A percentile compares a stretch with the other conserved stretches of the same genome.
Evolutionary conservation across 768 basidiomycete genomes (phyloP).

Genomic region (Boletellus ananas): DNA sequence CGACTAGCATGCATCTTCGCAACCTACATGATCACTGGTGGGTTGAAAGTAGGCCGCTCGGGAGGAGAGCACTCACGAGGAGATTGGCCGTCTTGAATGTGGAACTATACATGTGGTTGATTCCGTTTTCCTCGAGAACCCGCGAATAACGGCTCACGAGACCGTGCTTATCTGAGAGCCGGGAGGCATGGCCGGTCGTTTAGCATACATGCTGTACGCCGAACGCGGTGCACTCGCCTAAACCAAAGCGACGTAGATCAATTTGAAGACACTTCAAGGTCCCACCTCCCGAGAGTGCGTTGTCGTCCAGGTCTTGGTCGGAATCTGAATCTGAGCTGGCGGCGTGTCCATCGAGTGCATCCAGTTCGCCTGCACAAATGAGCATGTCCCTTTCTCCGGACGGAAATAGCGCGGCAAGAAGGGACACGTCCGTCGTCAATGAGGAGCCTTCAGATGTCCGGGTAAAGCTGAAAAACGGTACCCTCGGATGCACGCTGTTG

Average conservation of each 20-base stretch:
- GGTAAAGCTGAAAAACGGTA: slow-evolving; percentile 81
- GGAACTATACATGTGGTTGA: slow-evolving; percentile 83
- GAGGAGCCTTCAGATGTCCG: slow-evolving; percentile 74
- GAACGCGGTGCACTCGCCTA: slow-evolving; percentile 43
- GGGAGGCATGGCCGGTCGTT: slow-evolving; percentile 4
- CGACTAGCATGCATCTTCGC: slow-evolving; percentile 54
- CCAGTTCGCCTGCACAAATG: slow-evolving; percentile 67
- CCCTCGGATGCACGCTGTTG: slow-evolving; percentile 15
- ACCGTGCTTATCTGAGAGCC: slow-evolving; percentile 62
- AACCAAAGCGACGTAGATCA: slow-evolving; percentile 66
- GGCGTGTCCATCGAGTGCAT: slow-evolving; percentile 45
- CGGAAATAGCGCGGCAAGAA: slow-evolving; percentile 69
- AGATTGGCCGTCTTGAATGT: slow-evolving; percentile 83
- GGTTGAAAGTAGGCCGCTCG: background rate
- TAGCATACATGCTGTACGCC: background rate
- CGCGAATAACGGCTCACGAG: slow-evolving; percentile 74
- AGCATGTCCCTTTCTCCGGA: slow-evolving; percentile 70
- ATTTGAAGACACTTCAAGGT: slow-evolving; percentile 69
- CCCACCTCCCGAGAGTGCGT: slow-evolving; percentile 32
- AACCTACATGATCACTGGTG: slow-evolving; percentile 36
- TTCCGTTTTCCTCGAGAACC: slow-evolving; percentile 64
- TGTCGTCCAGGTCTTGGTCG: slow-evolving; percentile 38
- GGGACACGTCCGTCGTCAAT: slow-evolving; percentile 63
- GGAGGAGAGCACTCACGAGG: slow-evolving; percentile 41
- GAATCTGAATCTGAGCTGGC: slow-evolving; percentile 31